These are phyloP conservation scores for Podospora pseudocomata DNA, from an alignment of 495 filamentous ascomycete genomes.

Conservation along the genomic window DNA sequence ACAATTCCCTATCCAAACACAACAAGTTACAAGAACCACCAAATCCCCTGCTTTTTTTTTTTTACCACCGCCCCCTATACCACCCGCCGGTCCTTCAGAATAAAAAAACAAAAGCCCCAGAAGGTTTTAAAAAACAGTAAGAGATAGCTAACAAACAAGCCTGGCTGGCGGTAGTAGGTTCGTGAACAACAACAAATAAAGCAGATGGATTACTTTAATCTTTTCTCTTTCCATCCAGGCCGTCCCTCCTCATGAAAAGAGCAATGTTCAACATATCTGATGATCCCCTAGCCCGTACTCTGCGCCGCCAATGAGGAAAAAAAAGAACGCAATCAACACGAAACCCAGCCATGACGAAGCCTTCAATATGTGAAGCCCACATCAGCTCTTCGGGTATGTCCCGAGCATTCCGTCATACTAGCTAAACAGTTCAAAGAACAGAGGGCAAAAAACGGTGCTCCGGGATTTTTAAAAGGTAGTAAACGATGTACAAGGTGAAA, in stretches of 20 bases:
- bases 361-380: not conserved
- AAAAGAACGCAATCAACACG: not conserved
- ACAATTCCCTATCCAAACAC: not conserved
- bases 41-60: not conserved
- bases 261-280: not conserved
- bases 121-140: too few species aligned
- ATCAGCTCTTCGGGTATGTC: not conserved
- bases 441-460: not conserved
- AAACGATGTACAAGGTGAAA: not conserved
- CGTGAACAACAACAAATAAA: not conserved
- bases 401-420: not conserved
- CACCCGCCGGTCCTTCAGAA: not conserved
- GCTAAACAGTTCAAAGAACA: not conserved
- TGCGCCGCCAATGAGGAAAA: conserved; percentile 2
- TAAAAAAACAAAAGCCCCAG: not conserved
- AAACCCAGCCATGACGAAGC: not conserved
- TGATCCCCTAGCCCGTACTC: not conserved
- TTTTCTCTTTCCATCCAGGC: conserved; percentile 1
- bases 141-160: too few species aligned
- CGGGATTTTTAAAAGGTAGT: not conserved
- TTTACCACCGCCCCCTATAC: not conserved
- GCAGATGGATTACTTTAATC: conserved; percentile 3
- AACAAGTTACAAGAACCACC: not conserved
- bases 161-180: not conserved
- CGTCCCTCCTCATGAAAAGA: not conserved